Percentiles rank a stretch among this genome's conserved stretches.
Conservation (phyloP, 2,329 filamentous ascomycete species). For the Dothiorella sarmentorum region DNA sequence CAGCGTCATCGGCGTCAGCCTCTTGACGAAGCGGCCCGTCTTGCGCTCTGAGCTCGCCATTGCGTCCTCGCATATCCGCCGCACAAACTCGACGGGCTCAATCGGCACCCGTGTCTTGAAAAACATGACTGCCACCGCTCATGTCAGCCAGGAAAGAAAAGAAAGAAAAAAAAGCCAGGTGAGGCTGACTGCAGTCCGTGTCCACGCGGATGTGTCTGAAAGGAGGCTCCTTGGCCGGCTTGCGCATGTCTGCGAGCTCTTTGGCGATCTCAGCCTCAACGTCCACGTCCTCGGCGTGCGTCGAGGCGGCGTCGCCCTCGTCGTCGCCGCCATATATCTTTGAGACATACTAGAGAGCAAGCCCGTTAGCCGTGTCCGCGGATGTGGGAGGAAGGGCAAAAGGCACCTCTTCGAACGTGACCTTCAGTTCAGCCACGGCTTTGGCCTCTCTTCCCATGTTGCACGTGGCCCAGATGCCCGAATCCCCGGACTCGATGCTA, state of each 20-base stretch:
- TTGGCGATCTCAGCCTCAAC: constrained; percentile 71
- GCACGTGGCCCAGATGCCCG: constrained; percentile 76
- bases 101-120: constrained; percentile 56
- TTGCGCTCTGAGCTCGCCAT: constrained; percentile 49
- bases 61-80: constrained; percentile 56
- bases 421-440: constrained; percentile 63
- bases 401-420: constrained; percentile 64
- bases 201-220: constrained; percentile 55
- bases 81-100: constrained; percentile 59
- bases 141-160: constrained; percentile 25
- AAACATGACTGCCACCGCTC: constrained; percentile 53
- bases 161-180: background rate
- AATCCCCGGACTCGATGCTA: constrained; percentile 63
- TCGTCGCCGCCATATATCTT: constrained; percentile 47
- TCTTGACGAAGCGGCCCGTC: constrained; percentile 56
- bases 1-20: constrained; percentile 57
- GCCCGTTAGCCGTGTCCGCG: too few relatives aligned
- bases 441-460: constrained; percentile 67
- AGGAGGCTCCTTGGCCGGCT: constrained; percentile 45
- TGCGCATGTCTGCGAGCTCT: constrained; percentile 65
- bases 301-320: constrained; percentile 33
- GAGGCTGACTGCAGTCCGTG: constrained; percentile 51
- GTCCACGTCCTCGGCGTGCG: constrained; percentile 43
- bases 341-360: constrained; percentile 61
- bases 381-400: too few relatives aligned